Evolutionary conservation across 768 basidiomycete genomes (phyloP), one percentile per base, ranked within the genome.

Genomic region (Pleurotus citrinopileatus): DNA sequence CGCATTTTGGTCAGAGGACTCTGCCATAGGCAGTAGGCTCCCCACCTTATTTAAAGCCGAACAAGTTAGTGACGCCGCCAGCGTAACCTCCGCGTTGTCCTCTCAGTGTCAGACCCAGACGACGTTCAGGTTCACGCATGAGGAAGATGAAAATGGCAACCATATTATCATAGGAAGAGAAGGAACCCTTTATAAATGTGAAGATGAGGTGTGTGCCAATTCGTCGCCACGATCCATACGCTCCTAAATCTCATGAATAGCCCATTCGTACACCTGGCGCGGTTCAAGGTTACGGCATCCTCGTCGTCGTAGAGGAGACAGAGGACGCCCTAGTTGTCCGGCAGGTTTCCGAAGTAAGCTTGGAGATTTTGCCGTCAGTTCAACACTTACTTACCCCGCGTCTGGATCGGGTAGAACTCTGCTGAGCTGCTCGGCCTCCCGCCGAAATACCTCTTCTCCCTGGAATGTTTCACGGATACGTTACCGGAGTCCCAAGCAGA

Each of bases 191-290:
- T 67, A 76, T 42, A 73, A 71, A 53, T 92, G 90, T 60, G 89
- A 92, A 65, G 90, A 92, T 62, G 89, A 92, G 78, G 87, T 83
- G 44, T 43, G 57, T 47, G 7, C 32, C 17, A 6, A 6, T 37
- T 13, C 15, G 57, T 26, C 17, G 3, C 5, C 20, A 6, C 48
- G 23, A 27, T 34, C 7, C 20, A 28, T 54, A 19, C 23, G 17
- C 19, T n/a, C n/a, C n/a, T n/a, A n/a, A n/a, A n/a, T n/a, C n/a
- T n/a, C n/a, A n/a, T n/a, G n/a, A 40, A 5, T 52, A 88, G 85
- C 91, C 91, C 0, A 94, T 94, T 44, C 81, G 84, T 0, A 83
- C 86, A 0, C 91, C 90, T 10, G 91, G 91, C 2, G 84, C 90
- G 1, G 79, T 92, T 1, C 91, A 94, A 70, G 84, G 82, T 0